phyloP scores from a whole-genome alignment of 2,329 filamentous ascomycete genomes.

The Aureobasidium sp. region DNA sequence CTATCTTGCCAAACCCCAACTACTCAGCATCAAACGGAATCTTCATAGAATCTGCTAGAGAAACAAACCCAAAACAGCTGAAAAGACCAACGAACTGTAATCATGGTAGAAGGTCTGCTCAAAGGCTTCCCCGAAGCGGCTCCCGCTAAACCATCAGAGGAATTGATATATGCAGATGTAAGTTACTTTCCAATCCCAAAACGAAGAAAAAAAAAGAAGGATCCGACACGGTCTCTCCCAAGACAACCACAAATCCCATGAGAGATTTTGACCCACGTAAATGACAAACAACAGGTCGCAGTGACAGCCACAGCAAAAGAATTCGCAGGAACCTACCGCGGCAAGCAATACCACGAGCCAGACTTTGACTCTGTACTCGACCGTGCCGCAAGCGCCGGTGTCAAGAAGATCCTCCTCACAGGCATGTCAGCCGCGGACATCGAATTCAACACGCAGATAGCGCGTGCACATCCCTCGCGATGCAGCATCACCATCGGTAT shows the following conservation, averaged over 20 bases:
- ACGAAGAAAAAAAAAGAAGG: too few species aligned
- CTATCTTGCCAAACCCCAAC: too few species aligned
- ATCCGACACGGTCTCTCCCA: too few species aligned
- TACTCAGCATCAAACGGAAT: too few species aligned
- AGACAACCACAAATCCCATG: too few species aligned
- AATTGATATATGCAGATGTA: slow-evolving; percentile 9
- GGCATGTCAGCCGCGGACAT: slow-evolving; percentile 38
- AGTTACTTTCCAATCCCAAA: not conserved
- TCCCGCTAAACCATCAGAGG: not conserved
- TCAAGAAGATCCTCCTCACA: slow-evolving; percentile 35
- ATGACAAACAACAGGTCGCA: too few species aligned
- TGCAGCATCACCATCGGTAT: slow-evolving; percentile 45
- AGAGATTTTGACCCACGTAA: too few species aligned
- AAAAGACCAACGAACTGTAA: not conserved
- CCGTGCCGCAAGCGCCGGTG: slow-evolving; percentile 36
- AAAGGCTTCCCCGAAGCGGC: slow-evolving; percentile 3
- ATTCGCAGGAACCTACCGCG: slow-evolving; percentile 46
- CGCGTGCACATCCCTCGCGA: slow-evolving; percentile 20
- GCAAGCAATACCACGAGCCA: slow-evolving; percentile 42
- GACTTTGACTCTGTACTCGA: slow-evolving; percentile 40
- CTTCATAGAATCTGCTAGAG: too few species aligned
- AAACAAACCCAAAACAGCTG: not conserved
- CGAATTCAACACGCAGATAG: slow-evolving; percentile 25
- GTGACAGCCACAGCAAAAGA: slow-evolving; percentile 33
- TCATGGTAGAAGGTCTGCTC: not conserved